Evolutionary conservation across 371 early-diverging fungal species (phyloP).

Genomic region (Mortierella sp.): DNA sequence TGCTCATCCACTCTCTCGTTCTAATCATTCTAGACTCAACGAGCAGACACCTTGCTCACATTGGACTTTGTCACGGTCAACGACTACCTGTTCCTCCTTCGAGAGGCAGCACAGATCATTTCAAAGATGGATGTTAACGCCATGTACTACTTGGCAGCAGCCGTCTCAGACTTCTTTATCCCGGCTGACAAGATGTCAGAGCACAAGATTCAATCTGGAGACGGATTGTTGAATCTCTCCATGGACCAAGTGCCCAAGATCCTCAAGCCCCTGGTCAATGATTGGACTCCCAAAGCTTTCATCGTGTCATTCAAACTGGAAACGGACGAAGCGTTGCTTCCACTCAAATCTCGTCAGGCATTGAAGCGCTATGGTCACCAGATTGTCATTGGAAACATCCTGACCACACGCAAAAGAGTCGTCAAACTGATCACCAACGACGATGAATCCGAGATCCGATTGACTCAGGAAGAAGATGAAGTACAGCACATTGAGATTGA

Average conservation of each 20-base stretch:
- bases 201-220: slow-evolving; percentile 92
- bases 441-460: slow-evolving; percentile 66
- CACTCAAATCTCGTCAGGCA: slow-evolving; percentile 84
- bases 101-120: slow-evolving; percentile 76
- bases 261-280: slow-evolving; percentile 88
- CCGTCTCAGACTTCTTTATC: slow-evolving; percentile 98
- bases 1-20: not conserved
- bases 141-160: slow-evolving; percentile 97
- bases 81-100: slow-evolving; percentile 93
- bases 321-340: slow-evolving; percentile 87
- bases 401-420: slow-evolving; percentile 85
- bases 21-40: slow-evolving; percentile 63
- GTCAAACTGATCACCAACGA: slow-evolving; percentile 80
- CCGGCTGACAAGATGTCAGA: slow-evolving; percentile 87
- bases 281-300: slow-evolving; percentile 89
- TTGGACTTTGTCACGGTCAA: slow-evolving; percentile 90
- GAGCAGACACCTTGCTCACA: slow-evolving; percentile 74
- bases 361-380: slow-evolving; percentile 94
- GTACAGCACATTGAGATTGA: slow-evolving; percentile 84
- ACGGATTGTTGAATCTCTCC: slow-evolving; percentile 82
- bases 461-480: slow-evolving; percentile 72
- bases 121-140: slow-evolving; percentile 72
- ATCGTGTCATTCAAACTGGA: slow-evolving; percentile 98
- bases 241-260: slow-evolving; percentile 98
- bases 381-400: slow-evolving; percentile 95